Evolutionary conservation across 1,284 basidiomycete species (phyloP).

Genomic region (Neolentinus lepideus): DNA sequence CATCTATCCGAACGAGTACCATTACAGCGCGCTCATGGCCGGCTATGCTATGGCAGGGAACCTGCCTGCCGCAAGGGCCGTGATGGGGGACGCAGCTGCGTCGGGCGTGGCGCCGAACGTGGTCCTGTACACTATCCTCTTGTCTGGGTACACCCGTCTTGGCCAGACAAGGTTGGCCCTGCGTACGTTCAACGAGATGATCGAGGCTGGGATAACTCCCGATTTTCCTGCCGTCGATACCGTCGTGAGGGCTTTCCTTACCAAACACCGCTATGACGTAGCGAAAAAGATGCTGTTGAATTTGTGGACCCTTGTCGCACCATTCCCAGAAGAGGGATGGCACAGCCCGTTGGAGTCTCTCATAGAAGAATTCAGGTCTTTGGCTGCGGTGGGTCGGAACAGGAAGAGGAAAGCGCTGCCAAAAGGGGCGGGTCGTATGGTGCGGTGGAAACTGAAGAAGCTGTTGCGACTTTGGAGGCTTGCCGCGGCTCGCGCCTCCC

Average conservation of each 20-base stretch:
- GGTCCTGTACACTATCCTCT: conserved; percentile 68
- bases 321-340: conserved; percentile 43
- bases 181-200: conserved; percentile 53
- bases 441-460: conserved; percentile 18
- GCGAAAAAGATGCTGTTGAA: conserved; percentile 48
- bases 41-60: conserved; percentile 51
- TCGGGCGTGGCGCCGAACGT: conserved; percentile 47
- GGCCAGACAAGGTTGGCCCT: conserved; percentile 48
- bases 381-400: conserved; percentile 12
- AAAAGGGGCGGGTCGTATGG: conserved; percentile 10
- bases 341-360: conserved; percentile 36
- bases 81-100: conserved; percentile 41
- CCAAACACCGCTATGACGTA: conserved; percentile 38
- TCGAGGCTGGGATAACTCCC: conserved; percentile 50
- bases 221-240: conserved; percentile 65
- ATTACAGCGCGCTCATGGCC: conserved; percentile 65
- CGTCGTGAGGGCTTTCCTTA: conserved; percentile 58
- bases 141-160: conserved; percentile 54
- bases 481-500: background rate
- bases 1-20: conserved; percentile 58
- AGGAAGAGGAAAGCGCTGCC: conserved; percentile 2
- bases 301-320: conserved; percentile 59
- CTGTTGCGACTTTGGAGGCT: conserved; percentile 10
- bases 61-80: conserved; percentile 39
- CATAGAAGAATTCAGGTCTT: conserved; percentile 33